Evolutionary conservation across 2,329 filamentous ascomycete genomes (phyloP), one percentile per base, ranked within the genome.

Genomic region (Phyllosticta capitalensis): DNA sequence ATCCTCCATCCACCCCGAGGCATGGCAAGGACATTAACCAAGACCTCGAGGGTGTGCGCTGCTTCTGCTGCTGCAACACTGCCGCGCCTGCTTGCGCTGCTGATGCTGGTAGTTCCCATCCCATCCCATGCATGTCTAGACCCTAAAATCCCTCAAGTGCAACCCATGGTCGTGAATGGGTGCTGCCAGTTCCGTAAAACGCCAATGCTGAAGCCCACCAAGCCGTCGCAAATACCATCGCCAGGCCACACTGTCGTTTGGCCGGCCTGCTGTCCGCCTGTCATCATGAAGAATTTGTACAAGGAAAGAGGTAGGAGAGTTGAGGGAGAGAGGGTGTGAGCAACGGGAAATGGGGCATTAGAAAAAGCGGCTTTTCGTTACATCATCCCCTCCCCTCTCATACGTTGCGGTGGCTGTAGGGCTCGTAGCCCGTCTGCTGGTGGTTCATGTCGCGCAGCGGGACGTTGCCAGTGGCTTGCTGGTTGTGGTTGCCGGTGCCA

Each of bases 371-470:
- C 21, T 30, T 38, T 54, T 7, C 50, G 28, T 51, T 14, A 45
- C 20, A 53, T 9, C n/a, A 9, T 17, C 5, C 50, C 20, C 17
- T 9, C 5, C 48, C 6, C 19, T 49, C 14, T 50, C 49, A 58
- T 17, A 58, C 56, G 5, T 52, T 52, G 33, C 24, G 45, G 20
- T 61, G 59, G 22, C 59, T 56, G 9, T 54, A 61, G 21, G 59
- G 59, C 55, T 61, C 59, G 38, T 61, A 61, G 30, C 48, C 59
- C 10, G 59, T 54, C 20, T 66, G 60, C 50, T 61, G 55, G 19
- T 52, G 52, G 28, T 58, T 50, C 54, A 54, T 52, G 21, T 61
- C 49, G 30, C 52, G 54, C 12, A 61, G 51, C 14, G 54, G 54
- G n/a, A 57, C 54, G 22, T 56, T 54, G 38, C 52, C 30, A 20